Evolutionary conservation across 176 grass and related monocot species (phyloP).

Genomic region (Cymbopogon citratus): DNA sequence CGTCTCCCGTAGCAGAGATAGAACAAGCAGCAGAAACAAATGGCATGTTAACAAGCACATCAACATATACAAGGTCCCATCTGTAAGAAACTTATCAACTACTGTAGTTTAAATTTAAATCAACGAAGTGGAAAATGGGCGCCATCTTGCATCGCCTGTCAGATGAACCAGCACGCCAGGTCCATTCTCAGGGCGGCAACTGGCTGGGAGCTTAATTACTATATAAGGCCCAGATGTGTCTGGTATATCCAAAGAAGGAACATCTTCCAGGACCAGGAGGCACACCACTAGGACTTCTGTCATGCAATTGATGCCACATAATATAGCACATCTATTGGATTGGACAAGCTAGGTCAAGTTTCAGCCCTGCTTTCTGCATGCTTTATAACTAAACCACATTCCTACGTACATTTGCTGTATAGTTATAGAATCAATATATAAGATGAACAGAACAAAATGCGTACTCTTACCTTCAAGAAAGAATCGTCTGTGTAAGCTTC

Average conservation of each 20-base stretch:
- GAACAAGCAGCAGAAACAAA: slow-evolving; percentile 75
- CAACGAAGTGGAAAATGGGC: slow-evolving; percentile 56
- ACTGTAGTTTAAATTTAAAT: no score
- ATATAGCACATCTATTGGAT: slow-evolving; percentile 57
- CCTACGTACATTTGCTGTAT: background rate
- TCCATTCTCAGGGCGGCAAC: slow-evolving; percentile 56
- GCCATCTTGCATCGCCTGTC: slow-evolving; percentile 55
- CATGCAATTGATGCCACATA: slow-evolving; percentile 48
- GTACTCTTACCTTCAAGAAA: slow-evolving; percentile 71
- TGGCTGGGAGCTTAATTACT: slow-evolving; percentile 64
- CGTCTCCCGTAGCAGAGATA: slow-evolving; percentile 65
- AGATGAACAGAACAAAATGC: background rate
- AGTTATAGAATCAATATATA: background rate
- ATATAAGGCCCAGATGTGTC: slow-evolving; percentile 59
- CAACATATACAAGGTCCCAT: slow-evolving; percentile 86
- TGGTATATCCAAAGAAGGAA: slow-evolving; percentile 47
- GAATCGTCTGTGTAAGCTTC: slow-evolving; percentile 78
- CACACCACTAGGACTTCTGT: slow-evolving; percentile 25
- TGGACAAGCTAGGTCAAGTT: slow-evolving; percentile 12
- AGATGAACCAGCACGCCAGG: slow-evolving; percentile 69
- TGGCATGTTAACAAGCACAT: slow-evolving; percentile 62
- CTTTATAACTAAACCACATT: background rate
- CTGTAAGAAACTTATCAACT: slow-evolving; percentile 72
- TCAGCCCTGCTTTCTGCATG: slow-evolving; percentile 7
- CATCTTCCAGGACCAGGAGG: slow-evolving; percentile 44